Evolutionary conservation across 257 asterid species (phyloP), one percentile per base, ranked within the genome.

Genomic region (Fraxinus anomala): DNA sequence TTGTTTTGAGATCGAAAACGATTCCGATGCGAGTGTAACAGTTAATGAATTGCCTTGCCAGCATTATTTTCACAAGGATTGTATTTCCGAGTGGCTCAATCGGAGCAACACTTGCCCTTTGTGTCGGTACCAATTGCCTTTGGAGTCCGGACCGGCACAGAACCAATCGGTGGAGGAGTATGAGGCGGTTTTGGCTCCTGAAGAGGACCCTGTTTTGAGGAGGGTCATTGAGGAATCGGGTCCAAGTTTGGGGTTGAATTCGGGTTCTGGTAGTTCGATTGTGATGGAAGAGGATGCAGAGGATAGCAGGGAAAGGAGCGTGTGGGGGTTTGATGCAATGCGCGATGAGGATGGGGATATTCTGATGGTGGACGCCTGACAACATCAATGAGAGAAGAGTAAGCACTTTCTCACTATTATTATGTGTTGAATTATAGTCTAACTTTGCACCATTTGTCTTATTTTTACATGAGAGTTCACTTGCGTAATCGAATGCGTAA

Each of bases 341-440:
- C 87, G 65, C 11, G 93, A 87, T 80, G 93, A 82, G 76, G 93
- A 89, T 76, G 93, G 91, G 4, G 93, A 87, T 80, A 88, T 83
- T 59, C 44, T 87, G 86, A 89, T 89, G 91, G 44, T 75, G 17
- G 91, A 89, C 75, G 91, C 89, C 1, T 81, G 82, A 83, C 36
- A 34, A 63, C 44, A 56, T 37, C 28, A 56, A 34, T 66, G 23
- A n/a, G 56, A 65, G 70, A 73, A 31, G 36, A 70, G 61, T 26
- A 40, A 73, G 42, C 26, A 49, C 54, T 77, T 76, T 66, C 68
- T 80, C 23, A 42, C 78, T 37, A 54, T 74, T 70, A 80, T 82
- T 83, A 83, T 40, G 61, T 47, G 26, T 47, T 23, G 5, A 17
- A 28, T 13, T 56, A n/a, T 28, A 9, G 59, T 77, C 34, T 23